These are phyloP conservation scores for Lactuca sativa DNA, from an alignment of 129 eudicot species.

Conservation along the genomic window DNA sequence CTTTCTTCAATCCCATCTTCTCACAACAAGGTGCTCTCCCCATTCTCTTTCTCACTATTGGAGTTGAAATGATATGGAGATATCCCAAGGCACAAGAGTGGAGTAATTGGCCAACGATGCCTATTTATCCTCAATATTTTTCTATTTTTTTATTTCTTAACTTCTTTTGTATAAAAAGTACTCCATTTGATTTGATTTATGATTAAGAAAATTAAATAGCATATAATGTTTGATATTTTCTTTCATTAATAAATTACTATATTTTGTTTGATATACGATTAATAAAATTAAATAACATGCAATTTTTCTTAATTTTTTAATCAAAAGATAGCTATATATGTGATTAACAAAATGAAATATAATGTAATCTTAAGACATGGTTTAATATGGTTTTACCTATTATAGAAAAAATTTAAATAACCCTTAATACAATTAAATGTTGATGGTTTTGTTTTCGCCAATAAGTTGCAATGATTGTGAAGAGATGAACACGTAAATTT, in stretches of 20 bases:
- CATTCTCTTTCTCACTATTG: constrained; percentile 36
- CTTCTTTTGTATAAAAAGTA: neutral
- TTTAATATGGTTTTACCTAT: neutral
- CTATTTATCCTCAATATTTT: constrained; percentile 20
- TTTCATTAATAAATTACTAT: neutral
- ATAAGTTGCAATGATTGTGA: neutral
- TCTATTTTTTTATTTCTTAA: neutral
- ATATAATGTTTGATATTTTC: no score
- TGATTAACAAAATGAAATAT: neutral
- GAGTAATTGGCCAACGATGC: constrained; percentile 24
- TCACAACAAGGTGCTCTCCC: constrained; percentile 91
- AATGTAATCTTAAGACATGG: neutral
- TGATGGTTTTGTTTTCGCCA: neutral
- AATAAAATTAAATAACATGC: no score
- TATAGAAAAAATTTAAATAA: neutral
- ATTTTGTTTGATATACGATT: neutral
- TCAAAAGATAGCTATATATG: neutral
- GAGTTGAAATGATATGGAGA: constrained; percentile 9
- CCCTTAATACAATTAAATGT: no score
- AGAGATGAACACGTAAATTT: no score
- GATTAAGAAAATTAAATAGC: no score
- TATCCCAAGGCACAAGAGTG: constrained; percentile 18
- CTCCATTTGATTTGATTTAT: neutral
- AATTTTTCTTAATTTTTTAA: no score
- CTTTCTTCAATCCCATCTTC: constrained; percentile 77